Conservation (phyloP, 306 rosid species). For the Cajanus cajan region DNA sequence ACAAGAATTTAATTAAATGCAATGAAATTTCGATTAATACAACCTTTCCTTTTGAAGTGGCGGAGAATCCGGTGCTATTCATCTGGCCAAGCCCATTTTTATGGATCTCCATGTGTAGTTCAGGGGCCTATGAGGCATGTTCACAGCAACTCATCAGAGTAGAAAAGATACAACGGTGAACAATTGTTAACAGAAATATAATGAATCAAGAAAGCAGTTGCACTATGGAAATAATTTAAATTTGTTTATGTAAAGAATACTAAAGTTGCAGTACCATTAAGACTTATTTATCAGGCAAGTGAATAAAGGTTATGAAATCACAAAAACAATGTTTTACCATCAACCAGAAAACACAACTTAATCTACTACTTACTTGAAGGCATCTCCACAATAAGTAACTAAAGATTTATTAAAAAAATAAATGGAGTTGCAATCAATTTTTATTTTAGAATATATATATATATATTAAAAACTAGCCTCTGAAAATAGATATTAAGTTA, state of each 20-base stretch:
- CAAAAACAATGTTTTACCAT: neutral
- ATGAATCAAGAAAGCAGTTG: slow-evolving; percentile 10
- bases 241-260: neutral
- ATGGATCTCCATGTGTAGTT: slow-evolving; percentile 74
- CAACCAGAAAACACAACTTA: neutral
- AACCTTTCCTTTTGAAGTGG: slow-evolving; percentile 61
- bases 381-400: neutral
- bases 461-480: neutral
- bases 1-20: slow-evolving; percentile 1
- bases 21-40: neutral
- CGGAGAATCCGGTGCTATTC: slow-evolving; percentile 46
- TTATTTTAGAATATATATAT: neutral
- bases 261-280: neutral
- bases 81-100: slow-evolving; percentile 58
- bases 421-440: neutral
- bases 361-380: neutral
- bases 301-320: neutral
- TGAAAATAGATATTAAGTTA: neutral
- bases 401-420: neutral
- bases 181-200: neutral
- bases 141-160: neutral
- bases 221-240: neutral
- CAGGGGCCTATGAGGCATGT: slow-evolving; percentile 54
- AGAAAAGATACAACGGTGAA: slow-evolving; percentile 17
- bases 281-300: neutral